A percentile compares a stretch with the other conserved stretches of the same genome.
phyloP scores from a whole-genome alignment of 2,329 filamentous ascomycete species.

The Fusarium marasasianum region DNA sequence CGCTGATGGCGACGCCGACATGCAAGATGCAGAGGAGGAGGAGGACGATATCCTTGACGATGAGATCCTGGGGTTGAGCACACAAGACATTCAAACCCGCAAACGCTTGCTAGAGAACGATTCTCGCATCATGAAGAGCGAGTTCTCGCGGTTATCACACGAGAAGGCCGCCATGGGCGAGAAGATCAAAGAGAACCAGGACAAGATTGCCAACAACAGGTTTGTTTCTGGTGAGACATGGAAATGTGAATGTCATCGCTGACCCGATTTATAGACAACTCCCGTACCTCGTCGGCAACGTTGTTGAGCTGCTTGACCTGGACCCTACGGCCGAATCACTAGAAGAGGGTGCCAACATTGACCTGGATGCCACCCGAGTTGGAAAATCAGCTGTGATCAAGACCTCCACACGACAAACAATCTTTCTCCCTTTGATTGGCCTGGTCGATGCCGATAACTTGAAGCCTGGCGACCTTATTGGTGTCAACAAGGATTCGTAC shows the following conservation, averaged over 20 bases:
- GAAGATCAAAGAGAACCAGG: slow-evolving; percentile 98
- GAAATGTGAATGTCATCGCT: neutral
- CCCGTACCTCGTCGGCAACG: slow-evolving; percentile 97
- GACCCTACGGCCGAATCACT: slow-evolving; percentile 96
- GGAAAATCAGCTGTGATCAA: slow-evolving; percentile 99
- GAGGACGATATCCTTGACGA: slow-evolving; percentile 89
- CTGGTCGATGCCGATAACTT: slow-evolving; percentile 95
- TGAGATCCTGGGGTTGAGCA: slow-evolving; percentile 92
- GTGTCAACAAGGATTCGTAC: slow-evolving; percentile 99
- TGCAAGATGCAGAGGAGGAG: slow-evolving; percentile 82
- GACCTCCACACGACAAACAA: slow-evolving; percentile 97
- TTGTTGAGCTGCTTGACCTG: slow-evolving; percentile 95
- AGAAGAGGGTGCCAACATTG: slow-evolving; percentile 98
- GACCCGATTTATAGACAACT: slow-evolving; percentile 73
- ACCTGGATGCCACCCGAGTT: slow-evolving; percentile 93
- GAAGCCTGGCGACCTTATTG: slow-evolving; percentile 95
- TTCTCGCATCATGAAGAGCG: slow-evolving; percentile 97
- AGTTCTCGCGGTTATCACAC: slow-evolving; percentile 91
- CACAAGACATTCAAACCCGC: slow-evolving; percentile 92
- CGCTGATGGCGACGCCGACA: slow-evolving; percentile 81
- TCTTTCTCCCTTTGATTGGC: slow-evolving; percentile 96
- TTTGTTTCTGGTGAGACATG: slow-evolving; percentile 53
- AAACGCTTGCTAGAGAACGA: slow-evolving; percentile 96
- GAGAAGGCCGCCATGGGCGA: slow-evolving; percentile 97
- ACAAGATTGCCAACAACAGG: slow-evolving; percentile 99